phyloP scores from a whole-genome alignment of 1,139 yeast genomes.

The Pichia inconspicua region DNA sequence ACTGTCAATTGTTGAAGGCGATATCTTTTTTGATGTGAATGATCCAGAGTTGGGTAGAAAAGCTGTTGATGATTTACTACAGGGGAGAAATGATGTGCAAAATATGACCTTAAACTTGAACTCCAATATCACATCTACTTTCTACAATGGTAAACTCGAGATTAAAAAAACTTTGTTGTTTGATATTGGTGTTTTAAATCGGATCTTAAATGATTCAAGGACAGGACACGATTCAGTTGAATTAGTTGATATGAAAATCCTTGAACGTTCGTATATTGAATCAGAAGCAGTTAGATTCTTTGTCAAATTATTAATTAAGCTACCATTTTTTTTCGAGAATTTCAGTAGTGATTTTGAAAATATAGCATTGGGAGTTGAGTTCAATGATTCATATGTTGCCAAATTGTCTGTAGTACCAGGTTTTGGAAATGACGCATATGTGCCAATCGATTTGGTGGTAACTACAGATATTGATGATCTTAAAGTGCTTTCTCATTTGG shows the following conservation, averaged over 20 bases:
- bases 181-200: not conserved
- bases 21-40: not conserved
- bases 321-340: not conserved
- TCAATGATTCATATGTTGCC: not conserved
- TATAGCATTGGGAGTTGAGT: not conserved
- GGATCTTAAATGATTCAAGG: not conserved
- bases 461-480: not conserved
- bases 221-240: conserved; percentile 1
- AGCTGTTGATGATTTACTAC: not conserved
- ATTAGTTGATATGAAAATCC: not conserved
- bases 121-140: not conserved
- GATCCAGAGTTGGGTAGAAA: not conserved
- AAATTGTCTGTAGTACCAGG: not conserved
- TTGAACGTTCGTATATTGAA: not conserved
- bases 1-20: not conserved
- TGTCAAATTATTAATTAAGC: not conserved
- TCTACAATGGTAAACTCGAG: conserved; percentile 15
- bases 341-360: not conserved
- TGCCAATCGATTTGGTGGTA: not conserved
- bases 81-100: not conserved
- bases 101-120: not conserved
- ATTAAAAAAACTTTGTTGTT: conserved; percentile 8
- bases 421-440: not conserved
- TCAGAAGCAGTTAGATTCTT: not conserved
- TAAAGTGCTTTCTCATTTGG: conserved; percentile 19